phyloP scores from a whole-genome alignment of 1,284 basidiomycete species.

The Bjerkandera adusta region DNA sequence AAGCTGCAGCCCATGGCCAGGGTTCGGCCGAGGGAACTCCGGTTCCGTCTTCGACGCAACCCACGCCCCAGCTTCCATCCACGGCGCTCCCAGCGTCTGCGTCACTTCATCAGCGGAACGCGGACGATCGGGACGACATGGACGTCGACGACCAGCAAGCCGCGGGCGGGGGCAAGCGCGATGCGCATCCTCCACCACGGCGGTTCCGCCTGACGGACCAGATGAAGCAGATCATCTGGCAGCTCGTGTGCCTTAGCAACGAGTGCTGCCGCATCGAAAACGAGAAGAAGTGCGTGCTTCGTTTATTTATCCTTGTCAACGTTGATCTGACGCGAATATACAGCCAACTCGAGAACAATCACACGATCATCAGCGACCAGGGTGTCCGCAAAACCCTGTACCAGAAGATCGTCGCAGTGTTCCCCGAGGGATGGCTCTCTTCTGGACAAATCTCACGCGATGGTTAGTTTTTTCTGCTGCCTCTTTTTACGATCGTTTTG shows the following conservation, averaged over 20 bases:
- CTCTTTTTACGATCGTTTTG: conserved; percentile 29
- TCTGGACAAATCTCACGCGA: conserved; percentile 47
- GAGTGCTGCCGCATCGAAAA: conserved; percentile 79
- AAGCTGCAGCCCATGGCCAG: conserved; percentile 23
- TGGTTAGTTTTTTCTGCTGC: conserved; percentile 28
- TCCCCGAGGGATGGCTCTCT: conserved; percentile 73
- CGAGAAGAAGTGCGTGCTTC: conserved; percentile 71
- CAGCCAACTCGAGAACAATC: conserved; percentile 64
- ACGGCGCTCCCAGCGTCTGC: conserved; percentile 18
- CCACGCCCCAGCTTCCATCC: conserved; percentile 21
- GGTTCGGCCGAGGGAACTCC: conserved; percentile 37
- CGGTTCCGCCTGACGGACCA: conserved; percentile 71
- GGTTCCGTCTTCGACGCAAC: conserved; percentile 22
- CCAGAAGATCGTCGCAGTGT: conserved; percentile 77
- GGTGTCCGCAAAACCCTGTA: conserved; percentile 73
- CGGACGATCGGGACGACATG: conserved; percentile 24
- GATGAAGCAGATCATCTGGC: conserved; percentile 78
- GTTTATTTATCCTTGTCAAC: conserved; percentile 8
- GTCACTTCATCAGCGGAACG: no score
- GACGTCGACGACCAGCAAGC: conserved; percentile 31
- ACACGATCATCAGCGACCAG: conserved; percentile 74
- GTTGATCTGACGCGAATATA: conserved; percentile 6
- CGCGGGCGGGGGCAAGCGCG: conserved; percentile 29
- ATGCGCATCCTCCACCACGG: conserved; percentile 61
- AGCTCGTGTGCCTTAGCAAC: conserved; percentile 75